Evolutionary conservation across 176 grass and related monocot species (phyloP).

Genomic region (Raddia distichophylla): DNA sequence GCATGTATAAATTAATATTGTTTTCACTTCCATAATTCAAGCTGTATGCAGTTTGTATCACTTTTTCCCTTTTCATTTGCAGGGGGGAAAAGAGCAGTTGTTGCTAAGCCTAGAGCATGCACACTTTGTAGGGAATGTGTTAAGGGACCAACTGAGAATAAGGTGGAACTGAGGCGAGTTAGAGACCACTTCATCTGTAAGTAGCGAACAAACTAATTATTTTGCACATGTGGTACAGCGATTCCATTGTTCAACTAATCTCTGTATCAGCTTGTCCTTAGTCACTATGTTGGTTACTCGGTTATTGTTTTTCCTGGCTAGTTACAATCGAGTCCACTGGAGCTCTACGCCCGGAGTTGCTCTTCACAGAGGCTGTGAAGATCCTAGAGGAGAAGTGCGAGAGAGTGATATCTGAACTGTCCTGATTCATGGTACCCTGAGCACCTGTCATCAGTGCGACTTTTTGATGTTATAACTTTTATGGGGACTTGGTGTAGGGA

Average conservation of each 20-base stretch:
- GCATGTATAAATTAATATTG: background rate
- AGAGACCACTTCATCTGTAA: conserved; percentile 98
- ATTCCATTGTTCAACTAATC: background rate
- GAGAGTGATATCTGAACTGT: conserved; percentile 76
- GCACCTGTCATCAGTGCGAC: background rate
- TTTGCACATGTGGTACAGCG: background rate
- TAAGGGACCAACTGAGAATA: conserved; percentile 27
- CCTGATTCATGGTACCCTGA: conserved; percentile 18
- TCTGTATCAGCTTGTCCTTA: background rate
- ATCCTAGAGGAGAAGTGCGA: conserved; percentile 81
- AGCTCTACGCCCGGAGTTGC: conserved; percentile 62
- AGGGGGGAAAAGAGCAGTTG: conserved; percentile 68
- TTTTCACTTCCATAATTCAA: conserved; percentile 1
- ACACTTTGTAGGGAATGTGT: conserved; percentile 92
- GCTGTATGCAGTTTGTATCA: background rate
- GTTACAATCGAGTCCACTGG: conserved; percentile 77
- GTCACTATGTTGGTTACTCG: conserved; percentile 4
- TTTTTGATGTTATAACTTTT: background rate
- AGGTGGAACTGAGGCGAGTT: conserved; percentile 64
- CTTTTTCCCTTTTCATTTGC: conserved; percentile 4
- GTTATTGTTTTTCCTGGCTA: conserved; percentile 38
- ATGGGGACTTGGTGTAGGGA: background rate
- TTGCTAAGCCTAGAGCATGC: conserved; percentile 66
- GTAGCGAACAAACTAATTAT: conserved; percentile 26
- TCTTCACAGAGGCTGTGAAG: conserved; percentile 82